phyloP scores from a whole-genome alignment of 208 protist genomes.

The Leptomonas pyrrhocoris region DNA sequence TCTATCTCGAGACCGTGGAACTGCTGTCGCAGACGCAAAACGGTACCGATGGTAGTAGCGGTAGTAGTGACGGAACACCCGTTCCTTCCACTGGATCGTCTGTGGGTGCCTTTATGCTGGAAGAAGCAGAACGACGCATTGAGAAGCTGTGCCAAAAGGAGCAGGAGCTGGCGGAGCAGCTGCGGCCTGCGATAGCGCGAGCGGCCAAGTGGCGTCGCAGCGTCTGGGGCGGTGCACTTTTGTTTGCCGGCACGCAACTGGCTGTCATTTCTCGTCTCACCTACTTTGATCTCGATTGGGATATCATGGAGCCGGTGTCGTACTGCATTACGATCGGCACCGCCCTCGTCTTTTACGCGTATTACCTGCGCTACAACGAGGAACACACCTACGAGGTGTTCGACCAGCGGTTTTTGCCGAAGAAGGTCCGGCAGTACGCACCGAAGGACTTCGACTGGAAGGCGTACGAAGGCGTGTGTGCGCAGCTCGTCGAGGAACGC shows the following conservation, averaged over 20 bases:
- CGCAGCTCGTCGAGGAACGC: slow-evolving; percentile 47
- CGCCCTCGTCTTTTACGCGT: slow-evolving; percentile 69
- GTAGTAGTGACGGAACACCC: background rate
- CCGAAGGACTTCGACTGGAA: slow-evolving; percentile 75
- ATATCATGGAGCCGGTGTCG: slow-evolving; percentile 90
- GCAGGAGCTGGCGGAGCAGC: slow-evolving; percentile 35
- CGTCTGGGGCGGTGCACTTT: slow-evolving; percentile 66
- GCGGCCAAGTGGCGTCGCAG: slow-evolving; percentile 59
- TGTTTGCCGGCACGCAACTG: slow-evolving; percentile 69
- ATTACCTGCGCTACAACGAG: slow-evolving; percentile 55
- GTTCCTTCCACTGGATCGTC: background rate
- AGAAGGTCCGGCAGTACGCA: slow-evolving; percentile 63
- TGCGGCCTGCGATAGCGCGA: slow-evolving; percentile 52
- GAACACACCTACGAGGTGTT: slow-evolving; percentile 64
- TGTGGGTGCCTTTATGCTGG: slow-evolving; percentile 41
- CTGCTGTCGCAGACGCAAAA: background rate
- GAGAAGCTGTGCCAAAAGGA: slow-evolving; percentile 38
- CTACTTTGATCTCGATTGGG: slow-evolving; percentile 90
- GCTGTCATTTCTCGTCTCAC: slow-evolving; percentile 85
- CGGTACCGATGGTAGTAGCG: background rate
- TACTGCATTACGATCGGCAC: slow-evolving; percentile 76
- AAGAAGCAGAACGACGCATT: slow-evolving; percentile 44
- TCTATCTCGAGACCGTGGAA: slow-evolving; percentile 51
- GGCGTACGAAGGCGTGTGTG: slow-evolving; percentile 51
- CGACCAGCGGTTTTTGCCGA: slow-evolving; percentile 53